Evolutionary conservation across 129 eudicot genomes (phyloP), one percentile per base, ranked within the genome.

Genomic region (Gnaphalium uliginosum): DNA sequence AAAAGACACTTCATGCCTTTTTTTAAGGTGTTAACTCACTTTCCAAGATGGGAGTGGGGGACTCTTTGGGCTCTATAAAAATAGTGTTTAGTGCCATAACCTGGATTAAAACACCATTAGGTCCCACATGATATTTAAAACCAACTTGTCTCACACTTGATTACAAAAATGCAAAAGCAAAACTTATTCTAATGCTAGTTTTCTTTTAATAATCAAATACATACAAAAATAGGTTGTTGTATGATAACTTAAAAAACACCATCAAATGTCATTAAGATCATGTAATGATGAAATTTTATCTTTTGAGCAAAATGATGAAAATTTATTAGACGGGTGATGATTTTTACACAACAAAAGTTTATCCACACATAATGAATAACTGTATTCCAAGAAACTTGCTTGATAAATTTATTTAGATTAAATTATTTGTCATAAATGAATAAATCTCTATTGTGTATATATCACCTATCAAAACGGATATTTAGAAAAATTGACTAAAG

Each of bases 21-120:
- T 60, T 69, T 70, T 70, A 57, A 68, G 68, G 69, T 57, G 68
- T 2, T 14, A 26, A 46, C 32, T 43, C 74, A 53, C 72, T 76
- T 77, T 78, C 70, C 53, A 70, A 81, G 78, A 63, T 56, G 80
- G 78, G 69, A 71, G 69, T 75, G 78, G 74, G 83, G 73, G 39
- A 24, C 73, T 35, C 74, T 56, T 72, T 64, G 30, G 61, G 57
- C 37, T 56, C 68, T 41, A 68, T 50, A 69, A 66, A 65, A 74
- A 25, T 39, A 72, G 79, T 73, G 54, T 66, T 75, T 73, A 37
- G 73, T 72, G 62, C 78, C 83, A 78, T 78, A 78, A 78, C 71
- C 76, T 70, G 39, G 71, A 78, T 69, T 66, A 37, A 39, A 66
- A 39, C 22, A 79, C 69, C 62, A 73, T 73, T 56, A 25, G 59